A percentile compares a stretch with the other conserved stretches of the same genome.
phyloP scores from a whole-genome alignment of 2,329 filamentous ascomycete species.

The Fusarium sarcochroum region DNA sequence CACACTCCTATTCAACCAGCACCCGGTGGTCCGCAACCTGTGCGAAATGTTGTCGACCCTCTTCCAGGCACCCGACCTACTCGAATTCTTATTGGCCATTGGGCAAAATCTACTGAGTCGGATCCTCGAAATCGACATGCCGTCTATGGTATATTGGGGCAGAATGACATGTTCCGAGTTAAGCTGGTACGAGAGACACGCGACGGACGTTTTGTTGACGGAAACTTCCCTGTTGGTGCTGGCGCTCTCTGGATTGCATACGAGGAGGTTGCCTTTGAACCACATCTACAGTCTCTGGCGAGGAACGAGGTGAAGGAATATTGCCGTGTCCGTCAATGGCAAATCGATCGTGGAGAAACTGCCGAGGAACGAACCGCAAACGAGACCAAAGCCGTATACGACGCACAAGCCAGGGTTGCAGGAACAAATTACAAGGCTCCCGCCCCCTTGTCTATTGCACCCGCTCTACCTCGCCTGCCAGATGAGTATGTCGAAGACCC shows the following conservation, averaged over 20 bases:
- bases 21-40: conserved; percentile 36
- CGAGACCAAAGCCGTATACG: conserved; percentile 65
- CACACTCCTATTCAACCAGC: conserved; percentile 43
- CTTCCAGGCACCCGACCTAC: conserved; percentile 69
- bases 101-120: conserved; percentile 67
- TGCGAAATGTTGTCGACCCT: conserved; percentile 53
- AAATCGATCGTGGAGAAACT: conserved; percentile 68
- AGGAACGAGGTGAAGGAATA: conserved; percentile 74
- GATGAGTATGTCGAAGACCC: conserved; percentile 35
- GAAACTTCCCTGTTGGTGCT: conserved; percentile 72
- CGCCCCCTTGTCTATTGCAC: conserved; percentile 45
- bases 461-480: conserved; percentile 39
- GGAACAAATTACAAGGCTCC: conserved; percentile 51
- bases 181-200: conserved; percentile 73
- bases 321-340: conserved; percentile 71
- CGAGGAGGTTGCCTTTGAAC: conserved; percentile 72
- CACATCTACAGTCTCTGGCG: conserved; percentile 65
- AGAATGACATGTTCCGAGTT: conserved; percentile 75
- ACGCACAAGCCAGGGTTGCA: conserved; percentile 62
- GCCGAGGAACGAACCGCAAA: conserved; percentile 64
- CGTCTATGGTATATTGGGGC: conserved; percentile 73
- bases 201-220: conserved; percentile 69
- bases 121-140: conserved; percentile 69
- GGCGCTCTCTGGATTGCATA: conserved; percentile 74
- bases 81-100: conserved; percentile 71